Evolutionary conservation across 1,284 basidiomycete species (phyloP).

Genomic region (Ustilago vetiveriae): DNA sequence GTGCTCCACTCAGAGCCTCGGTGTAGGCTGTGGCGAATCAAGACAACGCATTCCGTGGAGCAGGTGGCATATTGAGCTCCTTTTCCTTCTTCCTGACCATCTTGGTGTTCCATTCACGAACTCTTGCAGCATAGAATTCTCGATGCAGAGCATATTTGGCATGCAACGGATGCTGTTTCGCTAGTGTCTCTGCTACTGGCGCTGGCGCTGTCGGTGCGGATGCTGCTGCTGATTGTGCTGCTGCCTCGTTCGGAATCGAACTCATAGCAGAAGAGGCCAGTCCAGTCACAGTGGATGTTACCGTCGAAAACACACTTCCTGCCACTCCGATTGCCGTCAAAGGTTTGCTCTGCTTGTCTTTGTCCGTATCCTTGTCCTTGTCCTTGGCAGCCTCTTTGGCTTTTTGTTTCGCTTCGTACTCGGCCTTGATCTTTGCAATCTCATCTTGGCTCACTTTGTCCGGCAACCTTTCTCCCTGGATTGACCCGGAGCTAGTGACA

Average conservation of each 20-base stretch:
- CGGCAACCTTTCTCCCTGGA: conserved; percentile 19
- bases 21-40: no score
- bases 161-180: conserved; percentile 32
- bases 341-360: conserved; percentile 25
- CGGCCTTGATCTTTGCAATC: conserved; percentile 52
- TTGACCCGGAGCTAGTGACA: not conserved
- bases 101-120: conserved; percentile 44
- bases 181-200: conserved; percentile 13
- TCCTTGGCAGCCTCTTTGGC: conserved; percentile 31
- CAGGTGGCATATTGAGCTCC: conserved; percentile 51
- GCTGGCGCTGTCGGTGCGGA: conserved; percentile 1
- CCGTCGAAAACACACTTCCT: conserved; percentile 37
- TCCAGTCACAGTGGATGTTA: conserved; percentile 36
- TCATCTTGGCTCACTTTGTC: conserved; percentile 51
- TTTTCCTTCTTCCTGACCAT: conserved; percentile 41
- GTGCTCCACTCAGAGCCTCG: no score
- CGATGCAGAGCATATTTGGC: conserved; percentile 53
- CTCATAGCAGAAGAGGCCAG: conserved; percentile 30
- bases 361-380: conserved; percentile 19
- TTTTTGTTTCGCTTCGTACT: conserved; percentile 43
- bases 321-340: conserved; percentile 25
- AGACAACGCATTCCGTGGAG: conserved; percentile 31
- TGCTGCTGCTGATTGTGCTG: conserved; percentile 4
- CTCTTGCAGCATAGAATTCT: conserved; percentile 53
- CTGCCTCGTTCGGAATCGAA: conserved; percentile 11